Conservation (phyloP, 352 stramenopile genomes). For the Blastocystis sp. region DNA sequence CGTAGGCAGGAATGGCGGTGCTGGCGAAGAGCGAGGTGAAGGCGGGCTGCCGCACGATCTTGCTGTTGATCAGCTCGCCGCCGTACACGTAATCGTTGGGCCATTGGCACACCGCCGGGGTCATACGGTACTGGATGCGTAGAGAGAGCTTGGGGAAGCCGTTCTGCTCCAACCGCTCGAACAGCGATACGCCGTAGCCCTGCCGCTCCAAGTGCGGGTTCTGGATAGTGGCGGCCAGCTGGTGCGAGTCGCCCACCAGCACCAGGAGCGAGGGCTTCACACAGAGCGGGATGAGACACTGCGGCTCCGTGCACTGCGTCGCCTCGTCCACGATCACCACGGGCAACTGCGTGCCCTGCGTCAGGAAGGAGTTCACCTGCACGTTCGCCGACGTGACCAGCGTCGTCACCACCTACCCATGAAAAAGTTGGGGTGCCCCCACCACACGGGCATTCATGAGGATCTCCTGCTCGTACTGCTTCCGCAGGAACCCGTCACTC, state of each 20-base stretch:
- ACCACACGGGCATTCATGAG: constrained; percentile 51
- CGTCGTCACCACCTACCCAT: constrained; percentile 19
- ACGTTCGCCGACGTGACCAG: constrained; percentile 21
- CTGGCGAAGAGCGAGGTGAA: background rate
- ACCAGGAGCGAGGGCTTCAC: constrained; percentile 36
- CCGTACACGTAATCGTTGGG: constrained; percentile 52
- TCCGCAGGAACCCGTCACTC: constrained; percentile 28
- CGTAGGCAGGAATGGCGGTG: background rate
- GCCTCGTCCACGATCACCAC: constrained; percentile 62
- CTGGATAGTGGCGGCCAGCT: constrained; percentile 46
- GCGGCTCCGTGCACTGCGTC: constrained; percentile 61
- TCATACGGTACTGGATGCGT: constrained; percentile 58
- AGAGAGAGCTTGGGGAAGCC: constrained; percentile 43
- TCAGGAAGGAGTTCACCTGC: constrained; percentile 45
- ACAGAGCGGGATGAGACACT: constrained; percentile 46
- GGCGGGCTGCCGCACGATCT: background rate
- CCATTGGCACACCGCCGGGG: constrained; percentile 5
- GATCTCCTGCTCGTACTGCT: constrained; percentile 28
- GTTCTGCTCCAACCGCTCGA: constrained; percentile 43
- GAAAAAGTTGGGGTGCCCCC: background rate
- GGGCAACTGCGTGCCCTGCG: constrained; percentile 44
- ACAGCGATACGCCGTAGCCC: constrained; percentile 46
- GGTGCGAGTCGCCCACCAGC: constrained; percentile 47
- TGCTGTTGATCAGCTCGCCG: constrained; percentile 43
- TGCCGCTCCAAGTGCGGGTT: background rate